Percentiles rank a stretch among this genome's conserved stretches.
Evolutionary conservation across 345 rosid species (phyloP).

Genomic region (Balakata baccata): DNA sequence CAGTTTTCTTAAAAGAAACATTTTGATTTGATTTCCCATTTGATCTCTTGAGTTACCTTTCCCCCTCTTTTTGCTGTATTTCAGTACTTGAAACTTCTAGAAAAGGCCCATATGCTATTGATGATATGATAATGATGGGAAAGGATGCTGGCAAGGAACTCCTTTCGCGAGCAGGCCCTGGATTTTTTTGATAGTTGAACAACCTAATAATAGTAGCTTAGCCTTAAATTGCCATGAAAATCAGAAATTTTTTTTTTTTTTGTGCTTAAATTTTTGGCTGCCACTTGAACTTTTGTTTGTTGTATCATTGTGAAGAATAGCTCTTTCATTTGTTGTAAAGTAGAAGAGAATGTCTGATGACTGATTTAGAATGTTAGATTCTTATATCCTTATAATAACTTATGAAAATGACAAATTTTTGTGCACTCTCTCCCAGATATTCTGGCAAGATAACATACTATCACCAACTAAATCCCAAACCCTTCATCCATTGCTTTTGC

Average conservation of each 20-base stretch:
- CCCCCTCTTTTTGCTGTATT: conserved; percentile 22
- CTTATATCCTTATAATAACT: neutral
- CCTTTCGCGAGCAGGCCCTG: conserved; percentile 74
- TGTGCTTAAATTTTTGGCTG: neutral
- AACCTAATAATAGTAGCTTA: neutral
- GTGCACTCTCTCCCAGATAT: too few species aligned
- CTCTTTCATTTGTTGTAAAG: conserved; percentile 15
- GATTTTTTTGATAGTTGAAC: conserved; percentile 58
- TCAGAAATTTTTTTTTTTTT: neutral
- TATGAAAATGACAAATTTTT: neutral
- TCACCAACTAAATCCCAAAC: too few species aligned
- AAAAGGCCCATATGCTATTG: conserved; percentile 58
- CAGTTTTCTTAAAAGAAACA: neutral
- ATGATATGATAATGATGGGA: conserved; percentile 84
- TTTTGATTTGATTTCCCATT: neutral
- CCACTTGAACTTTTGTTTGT: conserved; percentile 7
- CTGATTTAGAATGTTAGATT: neutral
- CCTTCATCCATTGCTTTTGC: too few species aligned
- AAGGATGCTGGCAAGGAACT: conserved; percentile 91
- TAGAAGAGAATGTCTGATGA: conserved; percentile 14
- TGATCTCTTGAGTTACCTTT: neutral
- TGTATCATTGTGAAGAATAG: conserved; percentile 19
- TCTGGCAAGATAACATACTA: too few species aligned
- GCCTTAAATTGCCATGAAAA: neutral
- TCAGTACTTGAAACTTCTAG: conserved; percentile 93